Evolutionary conservation across 2,329 filamentous ascomycete genomes (phyloP).

Genomic region (Aspergillus sp.): DNA sequence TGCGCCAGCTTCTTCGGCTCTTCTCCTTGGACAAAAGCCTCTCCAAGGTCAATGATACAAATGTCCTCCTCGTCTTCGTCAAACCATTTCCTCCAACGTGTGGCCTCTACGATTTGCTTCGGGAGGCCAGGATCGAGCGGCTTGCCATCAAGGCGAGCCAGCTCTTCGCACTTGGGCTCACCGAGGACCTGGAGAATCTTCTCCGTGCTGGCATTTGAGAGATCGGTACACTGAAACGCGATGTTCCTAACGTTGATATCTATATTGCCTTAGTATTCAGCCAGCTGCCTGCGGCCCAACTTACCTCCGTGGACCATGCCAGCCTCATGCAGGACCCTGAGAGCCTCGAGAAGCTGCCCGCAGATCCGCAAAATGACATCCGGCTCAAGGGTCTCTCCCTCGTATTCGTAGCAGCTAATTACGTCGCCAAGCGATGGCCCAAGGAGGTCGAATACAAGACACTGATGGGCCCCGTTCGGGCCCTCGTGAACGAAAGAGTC

Average conservation of each 20-base stretch:
- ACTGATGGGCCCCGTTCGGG: slow-evolving; percentile 2
- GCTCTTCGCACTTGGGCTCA: slow-evolving; percentile 17
- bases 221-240: slow-evolving; percentile 20
- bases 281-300: neutral
- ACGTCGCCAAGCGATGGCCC: slow-evolving; percentile 19
- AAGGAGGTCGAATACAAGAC: slow-evolving; percentile 28
- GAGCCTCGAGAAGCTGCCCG: slow-evolving; percentile 27
- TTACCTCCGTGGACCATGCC: slow-evolving; percentile 34
- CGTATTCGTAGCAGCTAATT: slow-evolving; percentile 18
- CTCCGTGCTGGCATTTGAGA: slow-evolving; percentile 16
- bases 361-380: slow-evolving; percentile 28
- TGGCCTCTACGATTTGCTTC: slow-evolving; percentile 21
- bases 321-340: slow-evolving; percentile 27
- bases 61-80: slow-evolving; percentile 28
- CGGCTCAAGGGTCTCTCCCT: slow-evolving; percentile 20
- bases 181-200: slow-evolving; percentile 20
- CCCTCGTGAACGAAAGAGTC: neutral
- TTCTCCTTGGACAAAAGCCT: slow-evolving; percentile 21
- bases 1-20: slow-evolving; percentile 23
- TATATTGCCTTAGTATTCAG: slow-evolving; percentile 2
- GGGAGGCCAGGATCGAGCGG: slow-evolving; percentile 23
- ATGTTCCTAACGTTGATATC: slow-evolving; percentile 30
- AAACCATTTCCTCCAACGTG: slow-evolving; percentile 23
- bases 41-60: slow-evolving; percentile 24
- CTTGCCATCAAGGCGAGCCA: slow-evolving; percentile 20